Conservation (phyloP, 768 basidiomycete species). For the Lenzites betulinus region DNA sequence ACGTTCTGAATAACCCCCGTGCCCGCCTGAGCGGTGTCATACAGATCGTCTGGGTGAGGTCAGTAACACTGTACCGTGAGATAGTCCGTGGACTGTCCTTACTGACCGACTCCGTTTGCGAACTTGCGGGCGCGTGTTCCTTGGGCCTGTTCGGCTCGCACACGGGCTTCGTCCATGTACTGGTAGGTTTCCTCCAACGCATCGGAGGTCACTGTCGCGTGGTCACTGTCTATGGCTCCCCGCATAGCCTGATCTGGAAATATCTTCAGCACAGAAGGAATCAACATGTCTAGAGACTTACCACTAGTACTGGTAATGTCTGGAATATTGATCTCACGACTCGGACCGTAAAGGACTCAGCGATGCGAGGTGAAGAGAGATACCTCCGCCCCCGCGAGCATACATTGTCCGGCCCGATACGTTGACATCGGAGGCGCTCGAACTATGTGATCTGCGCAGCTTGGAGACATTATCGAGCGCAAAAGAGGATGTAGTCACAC, state of each 20-base stretch:
- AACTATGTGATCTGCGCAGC: too few species aligned
- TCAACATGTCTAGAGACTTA: too few species aligned
- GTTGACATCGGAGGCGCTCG: too few species aligned
- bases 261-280: too few species aligned
- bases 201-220: not conserved
- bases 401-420: too few species aligned
- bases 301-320: too few species aligned
- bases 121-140: not conserved
- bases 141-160: not conserved
- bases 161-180: not conserved
- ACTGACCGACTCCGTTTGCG: not conserved
- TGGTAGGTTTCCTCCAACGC: not conserved
- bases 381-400: too few species aligned
- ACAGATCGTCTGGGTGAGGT: not conserved
- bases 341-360: too few species aligned
- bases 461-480: too few species aligned
- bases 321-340: too few species aligned
- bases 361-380: too few species aligned
- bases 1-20: not conserved
- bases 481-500: too few species aligned
- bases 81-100: not conserved
- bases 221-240: not conserved
- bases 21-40: not conserved
- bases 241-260: not conserved
- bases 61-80: not conserved